Conservation (phyloP, 2,329 filamentous ascomycete genomes). For the Ceratocystis colombiana region DNA sequence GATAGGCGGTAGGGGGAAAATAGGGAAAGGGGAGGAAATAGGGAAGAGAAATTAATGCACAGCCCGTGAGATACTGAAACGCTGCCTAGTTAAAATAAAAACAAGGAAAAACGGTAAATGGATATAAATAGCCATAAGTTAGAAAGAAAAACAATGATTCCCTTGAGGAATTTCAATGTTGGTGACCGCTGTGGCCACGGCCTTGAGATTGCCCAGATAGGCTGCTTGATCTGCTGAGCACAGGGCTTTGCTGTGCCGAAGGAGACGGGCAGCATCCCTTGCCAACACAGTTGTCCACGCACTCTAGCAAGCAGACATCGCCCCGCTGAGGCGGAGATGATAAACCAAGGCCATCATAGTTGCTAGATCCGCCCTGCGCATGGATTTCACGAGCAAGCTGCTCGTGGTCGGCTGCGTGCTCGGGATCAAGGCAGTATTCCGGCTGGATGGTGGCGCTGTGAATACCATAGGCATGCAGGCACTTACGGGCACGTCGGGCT, state of each 20-base stretch:
- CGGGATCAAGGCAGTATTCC: slow-evolving; percentile 58
- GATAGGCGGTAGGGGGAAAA: background rate
- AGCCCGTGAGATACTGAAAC: background rate
- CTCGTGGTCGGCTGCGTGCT: slow-evolving; percentile 36
- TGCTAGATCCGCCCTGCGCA: slow-evolving; percentile 32
- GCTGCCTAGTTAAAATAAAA: background rate
- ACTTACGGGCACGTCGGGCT: slow-evolving; percentile 69
- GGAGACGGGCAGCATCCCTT: slow-evolving; percentile 37
- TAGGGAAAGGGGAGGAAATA: background rate
- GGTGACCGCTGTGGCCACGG: slow-evolving; percentile 22
- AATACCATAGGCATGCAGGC: slow-evolving; percentile 89
- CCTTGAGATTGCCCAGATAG: slow-evolving; percentile 16
- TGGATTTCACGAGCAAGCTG: slow-evolving; percentile 33
- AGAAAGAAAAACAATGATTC: background rate
- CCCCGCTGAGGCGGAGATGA: slow-evolving; percentile 31
- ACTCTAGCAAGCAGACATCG: slow-evolving; percentile 42
- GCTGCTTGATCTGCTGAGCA: slow-evolving; percentile 22
- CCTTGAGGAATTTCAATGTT: slow-evolving; percentile 1
- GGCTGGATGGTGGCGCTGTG: slow-evolving; percentile 97
- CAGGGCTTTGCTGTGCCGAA: slow-evolving; percentile 18
- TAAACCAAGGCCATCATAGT: slow-evolving; percentile 29
- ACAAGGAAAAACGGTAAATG: background rate
- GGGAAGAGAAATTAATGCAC: background rate
- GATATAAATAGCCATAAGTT: background rate
- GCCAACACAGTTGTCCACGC: slow-evolving; percentile 40